Evolutionary conservation across 768 basidiomycete genomes (phyloP), one percentile per base, ranked within the genome.

Genomic region (Amanita pallidorosea): DNA sequence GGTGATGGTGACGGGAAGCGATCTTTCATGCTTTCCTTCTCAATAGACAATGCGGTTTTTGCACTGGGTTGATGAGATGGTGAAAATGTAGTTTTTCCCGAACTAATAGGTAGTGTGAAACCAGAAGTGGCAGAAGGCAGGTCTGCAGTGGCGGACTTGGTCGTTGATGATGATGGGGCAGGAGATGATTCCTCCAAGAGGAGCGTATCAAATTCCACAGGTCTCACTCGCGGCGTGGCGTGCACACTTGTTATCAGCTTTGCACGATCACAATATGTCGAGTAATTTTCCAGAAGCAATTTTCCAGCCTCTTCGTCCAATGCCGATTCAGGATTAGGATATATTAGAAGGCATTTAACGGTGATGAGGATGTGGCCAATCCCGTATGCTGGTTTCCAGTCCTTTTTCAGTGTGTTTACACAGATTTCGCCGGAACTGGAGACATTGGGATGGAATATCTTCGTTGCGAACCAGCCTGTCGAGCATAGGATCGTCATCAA

Each of bases 391-490:
- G 88, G 77, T 63, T 92, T 87, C 94, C 94, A 97, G 60, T 95
- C 92, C 65, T 96, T 95, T 76, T 96, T 97, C 22, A 97, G 70
- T 6, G 93, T 97, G 69, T 94, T 95, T 12, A 97, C 93, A 64
- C 93, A 97, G 57, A 97, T 97, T 67, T 96, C 93, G 13, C 93
- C 93, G 0, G 78, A 65, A 31, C 77, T 74, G 0, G 92, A 94
- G 36, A 98, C 91, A 59, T 98, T 98, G 0, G 95, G 94, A 60
- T 97, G 94, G 67, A 97, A 97, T 51, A 98, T 94, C 71, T 95
- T 96, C 45, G 94, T 96, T 12, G 76, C 70, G 57, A 96, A 87
- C 72, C 88, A 85, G 61, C 94, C 93, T 95, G 57, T 9, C 37
- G 52, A 50, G 53, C 44, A 37, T 7, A 23, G 17, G 43, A 31